Conservation (phyloP, 208 protist species). For the Wallacemonas sp. region DNA sequence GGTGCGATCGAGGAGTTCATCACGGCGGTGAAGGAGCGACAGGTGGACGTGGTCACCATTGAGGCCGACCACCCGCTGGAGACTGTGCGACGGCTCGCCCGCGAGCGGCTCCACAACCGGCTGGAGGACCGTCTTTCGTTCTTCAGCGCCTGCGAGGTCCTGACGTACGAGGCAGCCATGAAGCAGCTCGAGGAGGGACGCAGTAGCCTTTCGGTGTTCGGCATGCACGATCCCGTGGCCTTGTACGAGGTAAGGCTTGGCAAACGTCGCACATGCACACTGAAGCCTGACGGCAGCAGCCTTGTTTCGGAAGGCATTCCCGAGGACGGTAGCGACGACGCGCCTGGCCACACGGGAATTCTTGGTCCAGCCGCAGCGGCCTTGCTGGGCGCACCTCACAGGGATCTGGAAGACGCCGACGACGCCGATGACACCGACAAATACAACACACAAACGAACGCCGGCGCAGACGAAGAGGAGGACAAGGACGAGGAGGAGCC, state of each 20-base stretch:
- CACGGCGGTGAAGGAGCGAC: conserved; percentile 50
- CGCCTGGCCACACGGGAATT: background rate
- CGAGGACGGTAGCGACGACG: background rate
- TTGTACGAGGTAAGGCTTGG: conserved; percentile 48
- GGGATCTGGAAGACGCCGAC: conserved; percentile 3
- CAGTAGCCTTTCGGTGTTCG: conserved; percentile 61
- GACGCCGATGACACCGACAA: background rate
- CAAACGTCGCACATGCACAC: conserved; percentile 37
- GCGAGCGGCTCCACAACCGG: conserved; percentile 39
- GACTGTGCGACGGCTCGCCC: conserved; percentile 48
- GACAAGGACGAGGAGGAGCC: conserved; percentile 43
- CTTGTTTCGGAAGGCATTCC: conserved; percentile 9
- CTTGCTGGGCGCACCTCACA: background rate
- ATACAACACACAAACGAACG: background rate
- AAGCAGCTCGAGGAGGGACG: conserved; percentile 39
- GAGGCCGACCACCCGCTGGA: conserved; percentile 55
- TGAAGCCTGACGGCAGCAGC: conserved; percentile 38
- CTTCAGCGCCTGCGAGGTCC: conserved; percentile 66
- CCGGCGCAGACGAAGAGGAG: conserved; percentile 6
- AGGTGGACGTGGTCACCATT: conserved; percentile 47
- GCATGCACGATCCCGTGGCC: conserved; percentile 56
- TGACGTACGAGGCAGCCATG: conserved; percentile 51
- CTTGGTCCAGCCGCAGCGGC: too few species aligned
- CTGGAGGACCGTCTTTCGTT: conserved; percentile 77
- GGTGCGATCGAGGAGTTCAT: conserved; percentile 72